These are phyloP conservation scores for Aspergillus sp. DNA, from an alignment of 2,329 filamentous ascomycete genomes.

Conservation along the genomic window DNA sequence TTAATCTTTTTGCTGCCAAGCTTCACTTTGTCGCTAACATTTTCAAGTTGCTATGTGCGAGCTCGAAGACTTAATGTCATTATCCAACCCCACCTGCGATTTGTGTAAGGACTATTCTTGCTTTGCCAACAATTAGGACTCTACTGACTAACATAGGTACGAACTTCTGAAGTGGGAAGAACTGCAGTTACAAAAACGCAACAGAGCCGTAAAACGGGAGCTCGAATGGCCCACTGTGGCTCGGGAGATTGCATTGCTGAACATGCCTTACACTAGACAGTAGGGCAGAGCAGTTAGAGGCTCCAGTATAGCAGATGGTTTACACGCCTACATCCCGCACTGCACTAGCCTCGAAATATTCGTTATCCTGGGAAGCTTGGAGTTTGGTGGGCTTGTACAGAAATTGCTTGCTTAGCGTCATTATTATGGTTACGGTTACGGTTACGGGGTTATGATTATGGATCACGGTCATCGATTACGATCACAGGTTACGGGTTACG, in stretches of 20 bases:
- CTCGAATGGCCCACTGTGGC: constrained; percentile 86
- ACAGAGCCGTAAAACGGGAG: constrained; percentile 57
- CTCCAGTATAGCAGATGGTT: not conserved
- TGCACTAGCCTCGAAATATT: not conserved
- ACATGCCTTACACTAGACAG: constrained; percentile 77
- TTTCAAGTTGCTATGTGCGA: constrained; percentile 70
- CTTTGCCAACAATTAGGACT: not conserved
- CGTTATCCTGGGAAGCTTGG: not conserved
- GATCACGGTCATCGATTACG: not conserved
- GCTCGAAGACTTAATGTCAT: constrained; percentile 92
- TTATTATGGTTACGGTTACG: not conserved
- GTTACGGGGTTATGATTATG: not conserved
- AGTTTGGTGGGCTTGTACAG: not conserved
- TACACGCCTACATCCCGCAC: not conserved
- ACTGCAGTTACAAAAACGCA: constrained; percentile 50
- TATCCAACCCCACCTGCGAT: constrained; percentile 91
- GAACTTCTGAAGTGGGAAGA: constrained; percentile 97
- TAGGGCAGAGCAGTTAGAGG: constrained; percentile 1
- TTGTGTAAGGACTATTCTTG: constrained; percentile 50
- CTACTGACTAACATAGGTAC: constrained; percentile 40
- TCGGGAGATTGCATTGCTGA: constrained; percentile 90
- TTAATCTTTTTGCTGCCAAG: not conserved
- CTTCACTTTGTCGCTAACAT: not conserved
- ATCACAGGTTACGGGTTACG: not conserved
- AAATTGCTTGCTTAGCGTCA: not conserved